Evolutionary conservation across 805 yeast genomes (phyloP), one percentile per base, ranked within the genome.

Genomic region (Suhomyces faveliae): DNA sequence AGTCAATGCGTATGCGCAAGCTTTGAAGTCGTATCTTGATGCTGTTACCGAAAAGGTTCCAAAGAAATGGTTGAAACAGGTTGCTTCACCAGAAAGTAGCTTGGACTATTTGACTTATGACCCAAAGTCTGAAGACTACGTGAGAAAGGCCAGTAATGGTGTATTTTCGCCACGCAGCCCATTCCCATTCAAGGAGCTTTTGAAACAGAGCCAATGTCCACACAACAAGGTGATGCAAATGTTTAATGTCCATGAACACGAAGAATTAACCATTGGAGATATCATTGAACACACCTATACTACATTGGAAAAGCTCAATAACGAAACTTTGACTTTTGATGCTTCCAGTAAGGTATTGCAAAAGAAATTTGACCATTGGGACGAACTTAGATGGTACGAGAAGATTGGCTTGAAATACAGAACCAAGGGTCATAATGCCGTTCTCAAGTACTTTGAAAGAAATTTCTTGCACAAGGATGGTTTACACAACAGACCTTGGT

Each of bases 401-500:
- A 62, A 66, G 43, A 55, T 68, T 42, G 61, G 55, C 53, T 67
- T 72, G 47, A 57, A 57, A 45, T 61, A 61, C 51, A 54, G 55
- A 35, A 66, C 71, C 42, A 48, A 58, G 49, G 63, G 56, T 46
- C 73, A 68, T 51, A 73, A 73, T 60, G 64, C 63, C 54, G 54
- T 65, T 38, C 52, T 64, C 43, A 71, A 71, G 51, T 73, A 76
- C 47, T 64, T 84, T 23, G 87, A 84, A 59, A 68, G 82, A 48
- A 60, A 79, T 56, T 83, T 83, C 55, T 58, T 83, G 23, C 62
- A 74, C 47, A 62, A 64, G 8, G 56, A 70, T 11, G 82, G 86
- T 0, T 65, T 83, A 25, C 56, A 66, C 24, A 71, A 71, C 27
- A 70, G 89, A 53, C 62, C 63, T 5, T 83, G 87, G 85, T 78